Conservation (phyloP, 2,329 filamentous ascomycete species). For the Penicillium glabrum region DNA sequence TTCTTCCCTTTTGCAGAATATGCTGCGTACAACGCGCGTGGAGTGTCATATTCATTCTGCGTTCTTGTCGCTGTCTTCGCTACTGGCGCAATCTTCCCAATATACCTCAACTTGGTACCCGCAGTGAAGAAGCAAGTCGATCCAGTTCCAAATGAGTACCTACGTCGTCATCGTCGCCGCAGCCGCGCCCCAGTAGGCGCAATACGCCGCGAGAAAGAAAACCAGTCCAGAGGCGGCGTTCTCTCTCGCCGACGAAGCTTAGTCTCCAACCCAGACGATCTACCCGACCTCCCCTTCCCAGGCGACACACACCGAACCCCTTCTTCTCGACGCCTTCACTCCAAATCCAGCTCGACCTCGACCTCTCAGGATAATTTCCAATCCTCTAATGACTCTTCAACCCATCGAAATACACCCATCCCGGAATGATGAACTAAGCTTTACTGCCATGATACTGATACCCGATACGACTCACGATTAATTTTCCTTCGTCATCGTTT, state of each 20-base stretch:
- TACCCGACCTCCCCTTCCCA: constrained; percentile 19
- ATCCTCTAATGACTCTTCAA: not conserved
- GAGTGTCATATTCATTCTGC: constrained; percentile 51
- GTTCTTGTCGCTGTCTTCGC: constrained; percentile 55
- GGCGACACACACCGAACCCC: constrained; percentile 10
- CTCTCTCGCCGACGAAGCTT: constrained; percentile 31
- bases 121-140: constrained; percentile 53
- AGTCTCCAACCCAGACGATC: constrained; percentile 20
- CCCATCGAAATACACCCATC: not conserved
- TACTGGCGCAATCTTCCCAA: constrained; percentile 52
- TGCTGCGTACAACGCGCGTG: constrained; percentile 41
- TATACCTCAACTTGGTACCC: constrained; percentile 54
- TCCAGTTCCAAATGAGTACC: constrained; percentile 43
- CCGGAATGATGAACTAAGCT: not conserved
- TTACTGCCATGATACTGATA: not conserved
- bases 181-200: constrained; percentile 8
- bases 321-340: not conserved
- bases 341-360: not conserved
- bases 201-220: constrained; percentile 29
- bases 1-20: constrained; percentile 58
- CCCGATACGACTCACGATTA: not conserved
- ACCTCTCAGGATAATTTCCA: not conserved
- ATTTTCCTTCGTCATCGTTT: not conserved
- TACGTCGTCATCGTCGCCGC: constrained; percentile 29
- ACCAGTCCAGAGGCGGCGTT: constrained; percentile 29